Percentiles rank a stretch among this genome's conserved stretches.
Conservation (phyloP, 2,329 filamentous ascomycete species). For the Triangularia setosa region DNA sequence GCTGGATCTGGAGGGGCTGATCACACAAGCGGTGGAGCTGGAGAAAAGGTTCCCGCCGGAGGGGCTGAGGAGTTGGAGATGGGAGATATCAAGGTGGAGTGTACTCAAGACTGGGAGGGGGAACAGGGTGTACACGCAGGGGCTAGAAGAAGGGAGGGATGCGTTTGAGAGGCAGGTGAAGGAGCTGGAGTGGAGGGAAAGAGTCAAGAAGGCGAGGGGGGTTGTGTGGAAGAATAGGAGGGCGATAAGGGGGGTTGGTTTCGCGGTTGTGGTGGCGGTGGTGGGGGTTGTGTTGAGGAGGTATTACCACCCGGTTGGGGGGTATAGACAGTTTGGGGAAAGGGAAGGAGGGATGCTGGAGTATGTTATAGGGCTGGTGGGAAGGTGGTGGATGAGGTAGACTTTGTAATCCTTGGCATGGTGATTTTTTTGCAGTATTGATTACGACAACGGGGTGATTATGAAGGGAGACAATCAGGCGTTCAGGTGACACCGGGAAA, state of each 20-base stretch:
- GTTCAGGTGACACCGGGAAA: too few relatives aligned
- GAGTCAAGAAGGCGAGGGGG: conserved; percentile 45
- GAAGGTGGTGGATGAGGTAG: conserved; percentile 14
- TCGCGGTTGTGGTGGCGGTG: conserved; percentile 63
- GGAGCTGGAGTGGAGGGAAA: conserved; percentile 66
- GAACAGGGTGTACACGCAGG: conserved; percentile 36
- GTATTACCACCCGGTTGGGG: conserved; percentile 28
- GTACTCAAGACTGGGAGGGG: conserved; percentile 72
- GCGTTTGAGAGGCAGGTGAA: conserved; percentile 68
- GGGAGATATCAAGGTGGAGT: conserved; percentile 66
- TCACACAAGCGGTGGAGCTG: conserved; percentile 61
- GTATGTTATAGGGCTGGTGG: conserved; percentile 18
- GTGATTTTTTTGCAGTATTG: too few relatives aligned
- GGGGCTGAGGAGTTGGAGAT: conserved; percentile 65
- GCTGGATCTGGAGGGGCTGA: conserved; percentile 74
- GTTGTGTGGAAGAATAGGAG: conserved; percentile 62
- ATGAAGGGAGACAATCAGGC: too few relatives aligned
- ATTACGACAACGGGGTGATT: too few relatives aligned
- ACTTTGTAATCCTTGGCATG: too few relatives aligned
- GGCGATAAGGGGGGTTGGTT: conserved; percentile 57
- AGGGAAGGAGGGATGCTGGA: conserved; percentile 13
- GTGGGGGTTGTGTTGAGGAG: conserved; percentile 65
- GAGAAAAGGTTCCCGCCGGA: conserved; percentile 68
- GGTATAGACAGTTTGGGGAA: neutral
- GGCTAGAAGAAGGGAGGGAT: conserved; percentile 59